Percentiles rank a stretch among this genome's conserved stretches.
Evolutionary conservation across 768 basidiomycete species (phyloP).

Genomic region (Boletus rubropictus): DNA sequence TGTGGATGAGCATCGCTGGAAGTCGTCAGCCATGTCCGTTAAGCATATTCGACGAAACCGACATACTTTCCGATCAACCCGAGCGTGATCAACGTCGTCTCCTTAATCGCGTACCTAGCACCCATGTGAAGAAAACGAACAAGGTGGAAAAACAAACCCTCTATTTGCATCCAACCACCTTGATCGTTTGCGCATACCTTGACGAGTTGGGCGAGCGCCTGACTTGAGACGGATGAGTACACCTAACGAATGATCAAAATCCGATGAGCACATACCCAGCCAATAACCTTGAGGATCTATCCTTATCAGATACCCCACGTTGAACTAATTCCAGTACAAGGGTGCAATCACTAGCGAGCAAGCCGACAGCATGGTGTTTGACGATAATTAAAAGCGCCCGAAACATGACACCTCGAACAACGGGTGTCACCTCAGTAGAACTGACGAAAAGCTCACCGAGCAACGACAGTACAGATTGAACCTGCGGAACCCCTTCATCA

Average conservation of each 20-base stretch:
- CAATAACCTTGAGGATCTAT: conserved; percentile 55
- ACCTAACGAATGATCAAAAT: background rate
- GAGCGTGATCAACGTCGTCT: conserved; percentile 58
- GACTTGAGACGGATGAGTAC: conserved; percentile 24
- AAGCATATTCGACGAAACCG: background rate
- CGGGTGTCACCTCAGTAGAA: conserved; percentile 36
- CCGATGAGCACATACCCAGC: conserved; percentile 52
- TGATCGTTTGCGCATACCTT: conserved; percentile 36
- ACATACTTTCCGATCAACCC: conserved; percentile 48
- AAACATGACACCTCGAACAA: conserved; percentile 43
- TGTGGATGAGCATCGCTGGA: conserved; percentile 44
- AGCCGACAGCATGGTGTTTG: conserved; percentile 34
- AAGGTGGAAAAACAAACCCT: conserved; percentile 41
- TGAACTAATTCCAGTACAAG: conserved; percentile 37
- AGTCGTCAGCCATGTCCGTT: conserved; percentile 4
- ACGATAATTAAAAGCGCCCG: conserved; percentile 38
- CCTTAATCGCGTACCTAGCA: conserved; percentile 44
- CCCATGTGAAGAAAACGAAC: conserved; percentile 43
- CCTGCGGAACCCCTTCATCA: conserved; percentile 15
- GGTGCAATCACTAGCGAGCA: conserved; percentile 30
- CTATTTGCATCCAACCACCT: conserved; percentile 33
- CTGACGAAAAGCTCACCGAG: conserved; percentile 40
- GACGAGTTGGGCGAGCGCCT: conserved; percentile 44
- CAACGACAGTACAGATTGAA: conserved; percentile 32
- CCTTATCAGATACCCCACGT: conserved; percentile 45